Conservation (phyloP, 140 eudicot genomes). For the Flaveria floridana region DNA sequence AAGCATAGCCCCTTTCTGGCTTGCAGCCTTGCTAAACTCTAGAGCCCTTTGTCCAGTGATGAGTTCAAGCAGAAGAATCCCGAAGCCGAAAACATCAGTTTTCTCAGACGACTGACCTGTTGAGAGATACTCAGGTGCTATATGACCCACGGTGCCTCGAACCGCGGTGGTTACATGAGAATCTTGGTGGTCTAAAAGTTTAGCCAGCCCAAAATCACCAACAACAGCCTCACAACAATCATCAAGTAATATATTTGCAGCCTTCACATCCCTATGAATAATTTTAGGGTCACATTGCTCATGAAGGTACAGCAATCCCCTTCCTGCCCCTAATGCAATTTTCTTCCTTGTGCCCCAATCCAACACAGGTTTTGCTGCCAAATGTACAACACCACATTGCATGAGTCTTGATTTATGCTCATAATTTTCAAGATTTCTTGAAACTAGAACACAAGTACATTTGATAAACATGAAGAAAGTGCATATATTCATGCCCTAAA, state of each 20-base stretch:
- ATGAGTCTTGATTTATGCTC: constrained; percentile 19
- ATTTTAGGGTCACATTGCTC: constrained; percentile 98
- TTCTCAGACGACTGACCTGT: constrained; percentile 95
- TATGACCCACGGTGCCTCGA: constrained; percentile 92
- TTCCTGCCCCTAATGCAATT: constrained; percentile 83
- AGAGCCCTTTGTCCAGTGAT: constrained; percentile 85
- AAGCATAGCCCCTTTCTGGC: constrained; percentile 82
- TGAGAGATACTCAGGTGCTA: constrained; percentile 90
- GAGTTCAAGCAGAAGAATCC: constrained; percentile 82
- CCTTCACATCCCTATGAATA: constrained; percentile 94
- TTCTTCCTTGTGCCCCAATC: constrained; percentile 82
- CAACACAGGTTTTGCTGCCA: constrained; percentile 73
- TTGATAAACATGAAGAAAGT: background rate
- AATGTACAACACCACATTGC: constrained; percentile 20
- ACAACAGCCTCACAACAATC: constrained; percentile 89
- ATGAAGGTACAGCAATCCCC: constrained; percentile 84
- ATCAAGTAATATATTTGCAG: constrained; percentile 84
- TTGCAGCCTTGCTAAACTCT: constrained; percentile 86
- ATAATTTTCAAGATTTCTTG: constrained; percentile 19
- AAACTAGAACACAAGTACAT: constrained; percentile 5
- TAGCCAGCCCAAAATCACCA: constrained; percentile 92
- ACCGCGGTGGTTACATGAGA: constrained; percentile 94
- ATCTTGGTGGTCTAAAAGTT: constrained; percentile 87
- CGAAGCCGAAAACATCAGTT: constrained; percentile 91
- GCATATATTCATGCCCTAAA: constrained; percentile 7